Percentiles rank a stretch among this genome's conserved stretches.
Evolutionary conservation across 805 yeast genomes (phyloP).

Genomic region (Metschnikowia anglica): DNA sequence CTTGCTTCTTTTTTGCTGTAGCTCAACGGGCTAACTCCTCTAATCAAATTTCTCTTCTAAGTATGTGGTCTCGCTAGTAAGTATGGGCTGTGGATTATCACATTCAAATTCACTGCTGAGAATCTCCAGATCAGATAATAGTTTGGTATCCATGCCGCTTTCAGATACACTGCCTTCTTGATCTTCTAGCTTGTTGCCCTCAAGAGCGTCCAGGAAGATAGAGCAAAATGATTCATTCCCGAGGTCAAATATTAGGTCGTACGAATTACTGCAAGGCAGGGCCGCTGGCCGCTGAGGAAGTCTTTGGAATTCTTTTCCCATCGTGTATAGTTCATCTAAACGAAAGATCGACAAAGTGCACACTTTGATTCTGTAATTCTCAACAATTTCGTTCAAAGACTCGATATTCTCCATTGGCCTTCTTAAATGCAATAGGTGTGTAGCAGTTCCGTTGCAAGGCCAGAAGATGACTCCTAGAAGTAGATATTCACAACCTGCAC

Average conservation of each 20-base stretch:
- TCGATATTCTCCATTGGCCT: constrained; percentile 25
- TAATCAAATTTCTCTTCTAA: neutral
- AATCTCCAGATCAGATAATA: constrained; percentile 18
- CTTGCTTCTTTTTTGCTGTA: neutral
- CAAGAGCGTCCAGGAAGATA: constrained; percentile 14
- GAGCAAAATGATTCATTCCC: constrained; percentile 19
- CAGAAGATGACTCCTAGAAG: neutral
- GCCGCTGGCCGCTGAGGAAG: constrained; percentile 7
- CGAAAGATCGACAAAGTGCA: constrained; percentile 19
- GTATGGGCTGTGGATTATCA: constrained; percentile 12
- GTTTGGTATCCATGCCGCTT: constrained; percentile 5
- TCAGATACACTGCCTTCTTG: neutral
- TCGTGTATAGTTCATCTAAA: constrained; percentile 11
- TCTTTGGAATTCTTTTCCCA: constrained; percentile 6
- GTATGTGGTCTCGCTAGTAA: constrained; percentile 7
- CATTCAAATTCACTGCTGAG: constrained; percentile 20
- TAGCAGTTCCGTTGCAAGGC: too few species aligned
- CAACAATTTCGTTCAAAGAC: constrained; percentile 20
- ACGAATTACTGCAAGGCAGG: constrained; percentile 2
- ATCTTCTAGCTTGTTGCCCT: neutral
- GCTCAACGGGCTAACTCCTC: neutral
- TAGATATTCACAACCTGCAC: neutral
- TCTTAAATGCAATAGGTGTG: too few species aligned
- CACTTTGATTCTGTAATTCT: constrained; percentile 21
- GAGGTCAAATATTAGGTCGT: constrained; percentile 14